phyloP scores from a whole-genome alignment of 2,329 filamentous ascomycete species.

The Arthroderma sp. region DNA sequence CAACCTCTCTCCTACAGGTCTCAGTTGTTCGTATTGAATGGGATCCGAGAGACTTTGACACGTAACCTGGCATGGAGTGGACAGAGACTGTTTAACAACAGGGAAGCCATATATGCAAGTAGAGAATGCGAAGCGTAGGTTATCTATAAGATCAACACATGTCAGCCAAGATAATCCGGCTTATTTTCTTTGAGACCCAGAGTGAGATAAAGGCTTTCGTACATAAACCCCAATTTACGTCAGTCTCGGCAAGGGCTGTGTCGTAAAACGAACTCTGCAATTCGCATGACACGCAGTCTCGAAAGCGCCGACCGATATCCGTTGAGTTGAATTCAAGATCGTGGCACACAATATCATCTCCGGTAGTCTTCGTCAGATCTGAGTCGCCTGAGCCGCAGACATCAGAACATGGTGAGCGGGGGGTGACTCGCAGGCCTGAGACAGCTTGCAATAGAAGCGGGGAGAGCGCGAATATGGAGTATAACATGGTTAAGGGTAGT shows the following conservation, averaged over 20 bases:
- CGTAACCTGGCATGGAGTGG: constrained; percentile 35
- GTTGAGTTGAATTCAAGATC: constrained; percentile 28
- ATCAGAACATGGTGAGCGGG: constrained; percentile 28
- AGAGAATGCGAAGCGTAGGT: constrained; percentile 35
- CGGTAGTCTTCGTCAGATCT: constrained; percentile 27
- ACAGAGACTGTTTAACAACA: constrained; percentile 24
- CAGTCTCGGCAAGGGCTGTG: constrained; percentile 26
- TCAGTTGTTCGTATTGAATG: constrained; percentile 22
- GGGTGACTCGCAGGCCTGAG: constrained; percentile 22
- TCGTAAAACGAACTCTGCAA: constrained; percentile 30
- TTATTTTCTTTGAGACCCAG: background rate
- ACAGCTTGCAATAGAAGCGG: constrained; percentile 8
- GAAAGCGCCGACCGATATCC: constrained; percentile 25
- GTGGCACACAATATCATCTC: constrained; percentile 31
- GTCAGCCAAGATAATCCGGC: constrained; percentile 11
- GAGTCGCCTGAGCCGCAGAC: constrained; percentile 22
- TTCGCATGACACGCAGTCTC: constrained; percentile 33
- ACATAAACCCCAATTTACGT: constrained; percentile 38
- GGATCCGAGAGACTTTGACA: constrained; percentile 27
- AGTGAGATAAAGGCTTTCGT: constrained; percentile 11
- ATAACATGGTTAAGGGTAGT: background rate
- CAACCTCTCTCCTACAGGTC: constrained; percentile 22
- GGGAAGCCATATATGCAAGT: constrained; percentile 35
- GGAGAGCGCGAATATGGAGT: background rate
- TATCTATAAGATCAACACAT: constrained; percentile 24